phyloP scores from a whole-genome alignment of 192 early-diverging fungal genomes.

The Gamsiella multidivaricata region DNA sequence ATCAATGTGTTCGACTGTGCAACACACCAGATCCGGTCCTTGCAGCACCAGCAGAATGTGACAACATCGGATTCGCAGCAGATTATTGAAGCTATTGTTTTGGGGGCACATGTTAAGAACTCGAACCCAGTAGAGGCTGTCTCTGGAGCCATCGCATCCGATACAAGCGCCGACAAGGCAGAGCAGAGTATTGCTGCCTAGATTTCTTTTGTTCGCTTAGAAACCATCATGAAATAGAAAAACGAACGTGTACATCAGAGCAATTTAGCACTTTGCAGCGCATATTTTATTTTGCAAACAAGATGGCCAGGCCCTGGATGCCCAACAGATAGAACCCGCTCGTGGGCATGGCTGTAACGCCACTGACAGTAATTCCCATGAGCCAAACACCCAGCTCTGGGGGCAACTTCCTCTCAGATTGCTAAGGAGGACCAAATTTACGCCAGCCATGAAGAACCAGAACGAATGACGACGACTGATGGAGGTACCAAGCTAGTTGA shows the following conservation, averaged over 20 bases:
- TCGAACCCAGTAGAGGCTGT: too few relatives aligned
- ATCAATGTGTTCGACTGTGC: conserved; percentile 19
- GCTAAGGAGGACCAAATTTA: conserved; percentile 17
- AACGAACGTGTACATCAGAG: not conserved
- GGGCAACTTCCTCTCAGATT: conserved; percentile 2
- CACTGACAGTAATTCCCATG: not conserved
- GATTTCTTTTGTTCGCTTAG: not conserved
- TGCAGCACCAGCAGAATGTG: not conserved
- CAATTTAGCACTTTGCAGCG: not conserved
- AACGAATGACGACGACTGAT: conserved; percentile 7
- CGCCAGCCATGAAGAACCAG: conserved; percentile 24
- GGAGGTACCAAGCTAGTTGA: not conserved
- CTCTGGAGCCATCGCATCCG: too few relatives aligned
- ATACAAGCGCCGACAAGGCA: too few relatives aligned
- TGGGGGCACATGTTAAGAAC: too few relatives aligned
- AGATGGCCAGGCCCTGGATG: conserved; percentile 1
- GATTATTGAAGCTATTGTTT: not conserved
- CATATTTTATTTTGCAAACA: not conserved
- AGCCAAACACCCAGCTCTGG: conserved; percentile 10
- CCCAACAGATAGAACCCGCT: conserved; percentile 12
- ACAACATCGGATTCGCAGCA: not conserved
- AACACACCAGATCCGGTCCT: conserved; percentile 9
- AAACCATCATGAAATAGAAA: not conserved
- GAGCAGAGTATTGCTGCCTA: too few relatives aligned
- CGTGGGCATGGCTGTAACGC: not conserved